phyloP scores from a whole-genome alignment of 2,329 filamentous ascomycete genomes.

The Neofusicoccum cordaticola region DNA sequence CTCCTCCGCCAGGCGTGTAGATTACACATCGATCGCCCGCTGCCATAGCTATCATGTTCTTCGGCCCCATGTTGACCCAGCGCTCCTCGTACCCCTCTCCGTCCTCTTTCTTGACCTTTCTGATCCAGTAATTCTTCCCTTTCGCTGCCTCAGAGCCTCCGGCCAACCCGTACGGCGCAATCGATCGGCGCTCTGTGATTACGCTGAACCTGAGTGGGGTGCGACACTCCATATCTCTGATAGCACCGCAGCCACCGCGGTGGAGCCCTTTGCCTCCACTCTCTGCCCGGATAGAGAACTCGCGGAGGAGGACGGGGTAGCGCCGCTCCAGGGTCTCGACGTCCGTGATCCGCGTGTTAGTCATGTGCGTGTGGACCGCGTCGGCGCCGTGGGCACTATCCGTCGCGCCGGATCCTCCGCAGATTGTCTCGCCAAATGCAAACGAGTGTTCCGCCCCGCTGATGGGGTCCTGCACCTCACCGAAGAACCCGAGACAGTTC shows the following conservation, averaged over 20 bases:
- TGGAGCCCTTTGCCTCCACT: conserved; percentile 62
- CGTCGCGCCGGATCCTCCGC: conserved; percentile 67
- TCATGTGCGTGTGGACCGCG: conserved; percentile 73
- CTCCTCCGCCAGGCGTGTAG: conserved; percentile 20
- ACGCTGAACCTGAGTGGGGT: conserved; percentile 71
- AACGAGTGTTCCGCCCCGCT: not conserved
- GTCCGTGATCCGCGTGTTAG: conserved; percentile 74
- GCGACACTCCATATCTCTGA: conserved; percentile 72
- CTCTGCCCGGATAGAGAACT: conserved; percentile 60
- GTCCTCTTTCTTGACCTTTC: conserved; percentile 49
- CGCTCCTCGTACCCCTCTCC: conserved; percentile 16
- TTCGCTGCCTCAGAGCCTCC: conserved; percentile 71
- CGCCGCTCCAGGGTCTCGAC: conserved; percentile 69
- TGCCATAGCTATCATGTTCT: conserved; percentile 20
- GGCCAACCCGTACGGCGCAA: conserved; percentile 71
- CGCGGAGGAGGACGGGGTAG: conserved; percentile 65
- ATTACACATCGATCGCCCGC: conserved; percentile 21
- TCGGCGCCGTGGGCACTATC: conserved; percentile 64
- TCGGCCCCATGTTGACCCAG: conserved; percentile 21
- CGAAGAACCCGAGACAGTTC: conserved; percentile 31
- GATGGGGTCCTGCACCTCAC: conserved; percentile 2
- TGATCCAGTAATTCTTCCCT: conserved; percentile 78
- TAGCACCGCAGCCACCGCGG: conserved; percentile 65
- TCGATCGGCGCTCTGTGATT: conserved; percentile 67
- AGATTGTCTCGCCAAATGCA: conserved; percentile 77